Base-by-base conservation (phyloP, 1,139 yeast species). In the Trichomonascaceae sp. region DNA sequence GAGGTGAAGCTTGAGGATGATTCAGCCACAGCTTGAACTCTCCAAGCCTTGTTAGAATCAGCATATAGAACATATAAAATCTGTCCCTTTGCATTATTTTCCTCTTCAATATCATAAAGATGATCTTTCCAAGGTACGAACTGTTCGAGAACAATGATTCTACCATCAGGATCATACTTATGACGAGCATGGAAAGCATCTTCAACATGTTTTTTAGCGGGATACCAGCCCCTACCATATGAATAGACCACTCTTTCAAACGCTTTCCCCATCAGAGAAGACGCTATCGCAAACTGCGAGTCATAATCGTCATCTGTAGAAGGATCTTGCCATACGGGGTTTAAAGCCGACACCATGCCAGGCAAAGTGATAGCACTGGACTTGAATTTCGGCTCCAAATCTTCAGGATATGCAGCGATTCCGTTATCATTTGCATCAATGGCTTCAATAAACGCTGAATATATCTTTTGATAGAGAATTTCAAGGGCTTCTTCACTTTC, bases 341-440 rank as follows among this genome's bases (percentile, higher is more conserved):
- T 91, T 69, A 91, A 77, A 58, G 82, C 80, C 15, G 95, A 75
- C 10, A 86, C 86, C 57, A 89, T 74, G 2, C 91, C 77, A n/a
- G 96, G 95, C 55, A 95, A 77, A 19, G 90, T 79, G 69, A 89
- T 85, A 39, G 78, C 75, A 9, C 79, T 79, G 53, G 63, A 62
- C 56, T 63, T 62, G 63, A 67, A 74, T 32, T 58, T 57, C 39
- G 75, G 66, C 53, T 61, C 57, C 15, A 65, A 60, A 24, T 60
- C 67, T 41, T 63, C 75, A 66, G 63, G 85, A 79, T 84, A 89
- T 63, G 87, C 85, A 65, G 79, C 78, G 58, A 93, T 82, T 64
- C 99, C 99, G 66, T 93, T 93, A 69, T 93, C 99, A 66, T 90
- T 89, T 55, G 98, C 99, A 73, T 93, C 99, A 53, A 93, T 78